phyloP scores from a whole-genome alignment of 2,329 filamentous ascomycete genomes.

The Pseudocercospora crystallina region DNA sequence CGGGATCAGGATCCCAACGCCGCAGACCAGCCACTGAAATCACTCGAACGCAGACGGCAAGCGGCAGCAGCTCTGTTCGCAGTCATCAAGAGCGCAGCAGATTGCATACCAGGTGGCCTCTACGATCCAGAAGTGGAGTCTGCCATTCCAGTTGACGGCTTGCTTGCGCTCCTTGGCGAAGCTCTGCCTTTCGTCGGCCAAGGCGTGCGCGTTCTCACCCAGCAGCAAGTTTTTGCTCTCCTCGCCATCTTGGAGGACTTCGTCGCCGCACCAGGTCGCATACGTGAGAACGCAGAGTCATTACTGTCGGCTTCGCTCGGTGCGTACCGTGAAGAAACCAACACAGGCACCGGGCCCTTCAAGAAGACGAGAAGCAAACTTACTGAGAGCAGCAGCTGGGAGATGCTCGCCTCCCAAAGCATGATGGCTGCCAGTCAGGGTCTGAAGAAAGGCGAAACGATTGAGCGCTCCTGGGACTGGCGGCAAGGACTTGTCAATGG shows the following conservation, averaged over 20 bases:
- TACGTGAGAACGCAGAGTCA: conserved; percentile 30
- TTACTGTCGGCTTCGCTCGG: conserved; percentile 27
- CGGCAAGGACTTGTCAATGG: conserved; percentile 22
- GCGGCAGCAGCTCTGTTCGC: conserved; percentile 74
- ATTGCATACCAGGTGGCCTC: conserved; percentile 86
- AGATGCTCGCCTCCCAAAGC: conserved; percentile 27
- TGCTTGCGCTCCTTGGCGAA: conserved; percentile 82
- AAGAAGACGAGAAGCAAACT: conserved; percentile 9
- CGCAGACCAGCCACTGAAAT: conserved; percentile 43
- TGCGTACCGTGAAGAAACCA: conserved; percentile 23
- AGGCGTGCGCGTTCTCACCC: conserved; percentile 37
- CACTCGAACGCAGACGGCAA: conserved; percentile 64
- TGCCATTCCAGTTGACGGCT: conserved; percentile 83
- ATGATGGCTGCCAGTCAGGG: conserved; percentile 13
- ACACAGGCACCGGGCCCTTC: conserved; percentile 12
- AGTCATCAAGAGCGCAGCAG: conserved; percentile 81
- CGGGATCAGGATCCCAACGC: conserved; percentile 63
- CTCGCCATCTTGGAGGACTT: conserved; percentile 34
- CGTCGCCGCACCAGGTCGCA: conserved; percentile 24
- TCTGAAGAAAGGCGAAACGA: conserved; percentile 12
- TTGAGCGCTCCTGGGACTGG: conserved; percentile 25
- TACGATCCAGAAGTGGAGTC: conserved; percentile 79
- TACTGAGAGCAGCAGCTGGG: conserved; percentile 31
- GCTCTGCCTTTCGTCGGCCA: conserved; percentile 72
- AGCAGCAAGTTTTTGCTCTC: conserved; percentile 29